Percentiles rank a stretch among this genome's conserved stretches.
Conservation (phyloP, 208 protist species). For the Phytomonas francai region DNA sequence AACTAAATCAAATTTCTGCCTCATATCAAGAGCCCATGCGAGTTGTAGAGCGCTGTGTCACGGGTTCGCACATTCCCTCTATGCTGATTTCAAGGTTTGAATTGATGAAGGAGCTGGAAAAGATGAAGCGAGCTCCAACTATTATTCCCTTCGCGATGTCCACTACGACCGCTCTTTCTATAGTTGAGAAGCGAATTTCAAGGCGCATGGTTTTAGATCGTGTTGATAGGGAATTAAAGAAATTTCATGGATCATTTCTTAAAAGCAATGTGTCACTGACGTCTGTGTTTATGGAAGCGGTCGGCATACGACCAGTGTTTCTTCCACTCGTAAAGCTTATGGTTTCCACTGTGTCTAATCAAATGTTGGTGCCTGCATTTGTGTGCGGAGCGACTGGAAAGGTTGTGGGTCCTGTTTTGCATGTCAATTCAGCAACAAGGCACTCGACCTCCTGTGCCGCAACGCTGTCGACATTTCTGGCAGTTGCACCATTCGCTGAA, state of each 20-base stretch:
- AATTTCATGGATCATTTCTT: slow-evolving; percentile 83
- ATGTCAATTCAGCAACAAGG: slow-evolving; percentile 24
- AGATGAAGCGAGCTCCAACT: slow-evolving; percentile 40
- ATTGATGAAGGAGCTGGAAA: slow-evolving; percentile 66
- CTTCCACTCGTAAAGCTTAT: slow-evolving; percentile 68
- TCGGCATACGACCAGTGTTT: slow-evolving; percentile 72
- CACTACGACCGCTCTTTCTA: slow-evolving; percentile 68
- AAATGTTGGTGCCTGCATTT: slow-evolving; percentile 43
- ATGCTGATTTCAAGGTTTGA: slow-evolving; percentile 88
- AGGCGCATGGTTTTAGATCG: slow-evolving; percentile 50
- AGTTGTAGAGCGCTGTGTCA: slow-evolving; percentile 60
- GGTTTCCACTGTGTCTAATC: slow-evolving; percentile 41
- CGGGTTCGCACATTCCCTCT: slow-evolving; percentile 76
- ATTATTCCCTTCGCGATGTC: slow-evolving; percentile 86
- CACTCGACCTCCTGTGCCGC: slow-evolving; percentile 20
- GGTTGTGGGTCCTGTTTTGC: slow-evolving; percentile 68
- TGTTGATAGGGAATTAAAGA: slow-evolving; percentile 71
- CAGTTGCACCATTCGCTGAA: slow-evolving; percentile 27
- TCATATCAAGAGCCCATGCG: slow-evolving; percentile 71
- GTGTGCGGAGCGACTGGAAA: slow-evolving; percentile 86
- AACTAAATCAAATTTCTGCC: slow-evolving; percentile 76
- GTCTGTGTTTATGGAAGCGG: slow-evolving; percentile 50
- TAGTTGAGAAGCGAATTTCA: slow-evolving; percentile 66
- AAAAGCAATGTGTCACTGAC: slow-evolving; percentile 65
- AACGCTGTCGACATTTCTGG: slow-evolving; percentile 30